Evolutionary conservation across 73 alveolate species (phyloP), one percentile per base, ranked within the genome.

Genomic region (Symbiodinium pilosum): DNA sequence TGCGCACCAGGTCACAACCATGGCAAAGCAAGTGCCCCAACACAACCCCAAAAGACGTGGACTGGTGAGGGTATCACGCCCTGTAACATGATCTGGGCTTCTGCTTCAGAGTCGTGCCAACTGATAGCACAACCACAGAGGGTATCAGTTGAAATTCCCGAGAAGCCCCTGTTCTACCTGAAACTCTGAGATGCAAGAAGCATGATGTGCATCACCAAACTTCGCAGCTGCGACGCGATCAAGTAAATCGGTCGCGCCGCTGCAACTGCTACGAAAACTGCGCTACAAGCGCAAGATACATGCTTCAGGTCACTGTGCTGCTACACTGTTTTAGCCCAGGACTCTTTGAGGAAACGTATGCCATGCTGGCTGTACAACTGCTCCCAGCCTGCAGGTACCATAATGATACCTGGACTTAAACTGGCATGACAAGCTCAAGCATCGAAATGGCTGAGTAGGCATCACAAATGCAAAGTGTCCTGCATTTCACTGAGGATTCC

Each of bases 391-490:
- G 81, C 81, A 64, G 81, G 81, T 64, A 64, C 81, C 81, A 64
- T 64, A 64, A 38, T 64, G 81, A 64, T 64, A 64, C 81, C 81
- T 64, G 38, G 81, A 30, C 81, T 64, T 64, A 64, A 64, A 26
- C 30, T 64, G 34, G 81, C 81, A 64, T 38, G 38, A 38, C 81
- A 32, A 32, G 38, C 81, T 64, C 81, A 64, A 64, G 81, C 81
- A 64, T 64, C 81, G 81, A 64, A 64, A 64, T 64, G 81, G 81
- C 81, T 64, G 81, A 64, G 81, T 64, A 64, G 81, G 81, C 32
- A 24, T 24, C 73, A 16, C 73, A 54, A 9, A 64, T 64, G 38
- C 81, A 64, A 28, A 26, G 81, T 24, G 81, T 28, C 34, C 32
- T 26, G 38, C 12, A 64, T 30, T 34, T 3, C 38, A 38, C 38